phyloP scores from a whole-genome alignment of 495 filamentous ascomycete species.

The Cryomyces minteri region DNA sequence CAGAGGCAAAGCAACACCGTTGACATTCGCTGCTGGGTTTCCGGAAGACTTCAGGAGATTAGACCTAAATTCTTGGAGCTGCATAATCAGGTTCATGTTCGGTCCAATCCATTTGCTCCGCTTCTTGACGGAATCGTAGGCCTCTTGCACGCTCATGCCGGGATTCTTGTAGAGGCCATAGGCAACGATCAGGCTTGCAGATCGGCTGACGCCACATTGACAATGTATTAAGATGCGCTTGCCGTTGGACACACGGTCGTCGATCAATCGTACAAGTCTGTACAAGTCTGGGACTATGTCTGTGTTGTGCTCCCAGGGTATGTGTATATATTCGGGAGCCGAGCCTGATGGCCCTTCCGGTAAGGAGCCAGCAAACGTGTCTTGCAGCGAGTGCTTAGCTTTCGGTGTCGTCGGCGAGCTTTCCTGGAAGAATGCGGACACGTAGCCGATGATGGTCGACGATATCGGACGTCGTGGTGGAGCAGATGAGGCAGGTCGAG shows the following conservation, averaged over 20 bases:
- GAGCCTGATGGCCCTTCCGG: not conserved
- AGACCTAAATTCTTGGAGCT: slow-evolving; percentile 80
- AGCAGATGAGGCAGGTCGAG: not conserved
- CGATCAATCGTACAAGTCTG: slow-evolving; percentile 70
- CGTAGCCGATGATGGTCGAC: not conserved
- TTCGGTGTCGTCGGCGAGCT: slow-evolving; percentile 22
- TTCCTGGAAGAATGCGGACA: not conserved
- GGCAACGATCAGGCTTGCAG: slow-evolving; percentile 90
- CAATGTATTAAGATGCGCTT: slow-evolving; percentile 90
- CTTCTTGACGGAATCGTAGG: slow-evolving; percentile 76
- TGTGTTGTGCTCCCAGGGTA: slow-evolving; percentile 95
- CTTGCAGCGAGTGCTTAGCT: slow-evolving; percentile 4
- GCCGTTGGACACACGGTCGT: slow-evolving; percentile 53
- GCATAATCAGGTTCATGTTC: slow-evolving; percentile 97
- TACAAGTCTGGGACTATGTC: slow-evolving; percentile 80
- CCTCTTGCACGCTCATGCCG: slow-evolving; percentile 72
- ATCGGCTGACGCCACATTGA: slow-evolving; percentile 88
- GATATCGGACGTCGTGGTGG: not conserved
- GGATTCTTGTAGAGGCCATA: slow-evolving; percentile 91
- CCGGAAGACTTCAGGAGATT: slow-evolving; percentile 27
- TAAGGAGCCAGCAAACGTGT: not conserved
- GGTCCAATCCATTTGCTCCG: slow-evolving; percentile 92
- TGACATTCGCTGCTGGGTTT: slow-evolving; percentile 5
- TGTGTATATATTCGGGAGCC: slow-evolving; percentile 83
- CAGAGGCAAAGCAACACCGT: slow-evolving; percentile 10